Base-by-base conservation (phyloP, 2,329 filamentous ascomycete genomes). In the Fusarium sp. region DNA sequence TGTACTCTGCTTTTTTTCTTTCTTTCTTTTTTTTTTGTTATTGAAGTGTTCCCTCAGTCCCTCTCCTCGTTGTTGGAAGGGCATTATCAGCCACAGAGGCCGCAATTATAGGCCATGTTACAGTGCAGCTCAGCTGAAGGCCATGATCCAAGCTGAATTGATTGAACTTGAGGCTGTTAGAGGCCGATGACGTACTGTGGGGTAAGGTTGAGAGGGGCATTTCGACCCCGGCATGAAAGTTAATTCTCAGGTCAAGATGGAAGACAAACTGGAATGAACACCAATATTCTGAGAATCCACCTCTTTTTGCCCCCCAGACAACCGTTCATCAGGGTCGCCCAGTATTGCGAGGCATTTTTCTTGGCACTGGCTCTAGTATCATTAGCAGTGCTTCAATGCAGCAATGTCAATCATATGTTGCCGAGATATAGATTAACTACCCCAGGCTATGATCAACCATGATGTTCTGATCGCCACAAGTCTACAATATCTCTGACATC, bases 171-270 rank as follows among this genome's bases (percentile, higher is more conserved):
- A 71, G 42, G 38, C 30, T 61, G 58, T 39, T 33, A 30, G 26
- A 31, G 42, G 38, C 16, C 53, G 63, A 77, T 77, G 74, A 77
- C 74, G 74, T 75, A 68, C 54, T 66, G 72, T 75, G 72, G 74
- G 74, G 74, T 65, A 61, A 33, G 36, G 30, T 56, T 13, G 22
- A 14, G 67, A 69, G 67, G 67, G 67, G 65, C 42, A 69, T 12
- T 22, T 28, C 12, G 33, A 59, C 33, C 41, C 41, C 48, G 60
- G 42, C 33, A 42, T 41, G 45, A 55, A 55, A 42, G 57, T 26
- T 61, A 41, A 55, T 35, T 28, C 28, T 45, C 13, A 62, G 41
- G 41, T 35, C 51, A 57, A 35, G 41, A 26, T 16, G 44, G 36
- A 55, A n/a, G 20, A 13, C 48, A 51, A 51, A 51, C 15, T 39